Evolutionary conservation across 1,284 basidiomycete genomes (phyloP).

Genomic region (Ustilago lituana): DNA sequence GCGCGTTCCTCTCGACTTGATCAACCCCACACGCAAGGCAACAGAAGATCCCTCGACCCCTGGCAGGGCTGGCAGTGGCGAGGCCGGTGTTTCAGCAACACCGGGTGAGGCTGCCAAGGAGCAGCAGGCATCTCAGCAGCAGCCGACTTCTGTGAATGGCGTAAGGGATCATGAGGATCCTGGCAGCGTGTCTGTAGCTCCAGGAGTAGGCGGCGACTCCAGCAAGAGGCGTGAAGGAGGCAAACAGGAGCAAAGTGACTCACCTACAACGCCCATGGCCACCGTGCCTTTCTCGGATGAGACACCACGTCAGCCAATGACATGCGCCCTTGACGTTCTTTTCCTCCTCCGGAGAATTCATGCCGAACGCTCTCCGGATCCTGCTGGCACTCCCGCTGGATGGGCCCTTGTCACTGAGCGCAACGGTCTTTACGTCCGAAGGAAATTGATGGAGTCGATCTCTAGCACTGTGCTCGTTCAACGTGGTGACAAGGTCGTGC

Average conservation of each 20-base stretch:
- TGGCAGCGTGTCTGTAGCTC: neutral
- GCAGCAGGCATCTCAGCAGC: slow-evolving; percentile 1
- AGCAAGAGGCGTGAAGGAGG: slow-evolving; percentile 4
- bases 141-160: neutral
- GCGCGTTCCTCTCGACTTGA: slow-evolving; percentile 85
- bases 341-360: slow-evolving; percentile 61
- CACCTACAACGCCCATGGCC: slow-evolving; percentile 11
- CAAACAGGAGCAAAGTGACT: neutral
- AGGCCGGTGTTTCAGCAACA: neutral
- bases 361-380: slow-evolving; percentile 67
- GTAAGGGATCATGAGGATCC: neutral
- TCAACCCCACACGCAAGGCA: slow-evolving; percentile 18
- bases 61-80: neutral
- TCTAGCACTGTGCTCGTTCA: slow-evolving; percentile 85
- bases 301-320: slow-evolving; percentile 58
- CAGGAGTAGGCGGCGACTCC: slow-evolving; percentile 1
- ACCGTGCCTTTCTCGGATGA: slow-evolving; percentile 55
- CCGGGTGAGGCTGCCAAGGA: slow-evolving; percentile 8
- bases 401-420: slow-evolving; percentile 87
- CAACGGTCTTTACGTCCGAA: slow-evolving; percentile 78
- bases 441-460: slow-evolving; percentile 79
- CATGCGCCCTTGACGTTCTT: slow-evolving; percentile 61
- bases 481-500: slow-evolving; percentile 88
- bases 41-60: neutral
- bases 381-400: slow-evolving; percentile 72